Conservation (phyloP, 768 basidiomycete genomes). For the Amanita subjunquillea region DNA sequence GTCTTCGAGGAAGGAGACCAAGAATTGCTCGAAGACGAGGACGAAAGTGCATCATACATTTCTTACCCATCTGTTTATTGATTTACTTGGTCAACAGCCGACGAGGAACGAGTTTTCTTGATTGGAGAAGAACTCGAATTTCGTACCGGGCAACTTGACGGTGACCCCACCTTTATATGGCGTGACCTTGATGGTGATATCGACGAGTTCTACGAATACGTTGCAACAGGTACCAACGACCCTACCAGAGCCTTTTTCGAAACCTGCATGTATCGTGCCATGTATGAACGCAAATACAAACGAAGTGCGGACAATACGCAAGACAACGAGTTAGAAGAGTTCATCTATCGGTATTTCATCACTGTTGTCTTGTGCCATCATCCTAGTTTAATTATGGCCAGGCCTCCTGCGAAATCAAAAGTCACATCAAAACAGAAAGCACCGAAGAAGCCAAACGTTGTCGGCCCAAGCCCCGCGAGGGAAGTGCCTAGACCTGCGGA, state of each 20-base stretch:
- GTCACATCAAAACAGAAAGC: constrained; percentile 9
- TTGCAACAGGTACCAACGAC: constrained; percentile 66
- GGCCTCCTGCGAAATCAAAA: constrained; percentile 23
- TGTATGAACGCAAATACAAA: constrained; percentile 91
- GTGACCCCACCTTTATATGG: constrained; percentile 82
- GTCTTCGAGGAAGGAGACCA: constrained; percentile 97
- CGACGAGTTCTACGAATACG: constrained; percentile 92
- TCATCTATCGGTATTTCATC: constrained; percentile 63
- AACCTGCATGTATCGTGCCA: constrained; percentile 88
- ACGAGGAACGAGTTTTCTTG: constrained; percentile 88
- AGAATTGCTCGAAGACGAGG: constrained; percentile 88
- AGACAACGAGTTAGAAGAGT: constrained; percentile 65
- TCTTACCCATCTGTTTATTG: background rate
- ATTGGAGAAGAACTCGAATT: constrained; percentile 89
- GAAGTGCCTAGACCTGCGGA: constrained; percentile 1
- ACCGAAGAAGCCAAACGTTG: background rate
- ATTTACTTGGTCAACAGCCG: constrained; percentile 39
- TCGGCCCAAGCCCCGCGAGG: background rate
- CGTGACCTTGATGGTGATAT: constrained; percentile 85
- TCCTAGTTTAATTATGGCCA: constrained; percentile 8
- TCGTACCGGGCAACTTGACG: constrained; percentile 60
- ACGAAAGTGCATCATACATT: constrained; percentile 52
- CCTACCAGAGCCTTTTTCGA: constrained; percentile 87
- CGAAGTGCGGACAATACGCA: constrained; percentile 54
- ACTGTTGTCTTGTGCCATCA: background rate